Conservation (phyloP, 2,329 filamentous ascomycete genomes). For the Huntiella decipiens region DNA sequence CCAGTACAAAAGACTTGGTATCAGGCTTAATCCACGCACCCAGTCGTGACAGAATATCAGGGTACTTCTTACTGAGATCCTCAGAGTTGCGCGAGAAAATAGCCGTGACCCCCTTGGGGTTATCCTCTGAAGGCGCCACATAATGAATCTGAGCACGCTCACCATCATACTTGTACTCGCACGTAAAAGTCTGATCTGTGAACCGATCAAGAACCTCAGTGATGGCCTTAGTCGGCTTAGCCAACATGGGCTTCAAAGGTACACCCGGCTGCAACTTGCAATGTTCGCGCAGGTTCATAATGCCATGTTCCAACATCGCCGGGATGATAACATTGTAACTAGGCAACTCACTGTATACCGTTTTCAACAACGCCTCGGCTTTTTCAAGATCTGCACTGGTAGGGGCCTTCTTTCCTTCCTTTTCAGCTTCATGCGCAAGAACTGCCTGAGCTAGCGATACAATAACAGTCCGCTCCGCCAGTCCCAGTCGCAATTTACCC, state of each 20-base stretch:
- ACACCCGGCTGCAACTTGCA: constrained; percentile 90
- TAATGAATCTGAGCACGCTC: constrained; percentile 98
- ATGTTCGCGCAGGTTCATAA: constrained; percentile 60
- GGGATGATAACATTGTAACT: constrained; percentile 93
- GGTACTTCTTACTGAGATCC: constrained; percentile 92
- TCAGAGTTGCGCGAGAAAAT: constrained; percentile 98
- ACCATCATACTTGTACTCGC: constrained; percentile 97
- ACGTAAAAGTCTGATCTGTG: constrained; percentile 86
- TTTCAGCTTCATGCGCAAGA: constrained; percentile 61
- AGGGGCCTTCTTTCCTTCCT: constrained; percentile 44
- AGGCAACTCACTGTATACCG: constrained; percentile 82
- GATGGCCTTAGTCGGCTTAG: constrained; percentile 94
- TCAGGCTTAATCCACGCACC: constrained; percentile 74
- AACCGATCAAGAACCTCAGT: constrained; percentile 95
- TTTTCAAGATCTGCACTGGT: constrained; percentile 60
- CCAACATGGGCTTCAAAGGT: constrained; percentile 94
- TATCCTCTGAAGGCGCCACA: constrained; percentile 53
- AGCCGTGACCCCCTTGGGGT: constrained; percentile 50
- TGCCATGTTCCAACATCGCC: constrained; percentile 68
- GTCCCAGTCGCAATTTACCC: constrained; percentile 75
- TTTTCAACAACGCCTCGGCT: constrained; percentile 72
- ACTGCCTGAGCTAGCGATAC: constrained; percentile 80
- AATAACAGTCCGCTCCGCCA: constrained; percentile 83
- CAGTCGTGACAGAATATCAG: constrained; percentile 79
- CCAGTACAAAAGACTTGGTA: constrained; percentile 90